Percentiles rank a stretch among this genome's conserved stretches.
Conservation (phyloP, 2,329 filamentous ascomycete species). For the Mollisiaceae sp. region DNA sequence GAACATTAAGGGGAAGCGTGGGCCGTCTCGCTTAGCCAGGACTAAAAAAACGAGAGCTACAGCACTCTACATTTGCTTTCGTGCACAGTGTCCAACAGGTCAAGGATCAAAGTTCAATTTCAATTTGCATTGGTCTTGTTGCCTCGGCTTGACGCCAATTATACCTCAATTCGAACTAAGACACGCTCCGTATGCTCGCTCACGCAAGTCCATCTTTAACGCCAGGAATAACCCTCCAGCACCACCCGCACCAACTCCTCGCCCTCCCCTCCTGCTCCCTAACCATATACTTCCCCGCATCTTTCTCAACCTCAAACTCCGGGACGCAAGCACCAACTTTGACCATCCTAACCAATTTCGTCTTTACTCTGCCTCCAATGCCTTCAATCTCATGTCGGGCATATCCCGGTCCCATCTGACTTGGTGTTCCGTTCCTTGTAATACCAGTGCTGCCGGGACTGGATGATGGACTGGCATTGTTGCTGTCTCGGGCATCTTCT, state of each 20-base stretch:
- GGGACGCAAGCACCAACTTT: constrained; percentile 83
- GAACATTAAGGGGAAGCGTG: too few species aligned
- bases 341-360: constrained; percentile 83
- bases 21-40: too few species aligned
- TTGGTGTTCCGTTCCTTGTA: constrained; percentile 27
- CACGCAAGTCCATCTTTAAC: constrained; percentile 47
- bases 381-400: constrained; percentile 88
- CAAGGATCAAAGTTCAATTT: not conserved
- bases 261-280: constrained; percentile 71
- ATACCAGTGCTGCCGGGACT: constrained; percentile 31
- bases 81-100: not conserved
- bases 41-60: too few species aligned
- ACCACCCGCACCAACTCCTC: constrained; percentile 94
- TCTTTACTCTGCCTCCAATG: constrained; percentile 86
- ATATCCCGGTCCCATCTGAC: constrained; percentile 69
- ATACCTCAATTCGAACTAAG: not conserved
- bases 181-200: constrained; percentile 13
- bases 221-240: constrained; percentile 74
- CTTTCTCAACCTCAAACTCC: constrained; percentile 81
- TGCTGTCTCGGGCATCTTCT: constrained; percentile 62
- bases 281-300: constrained; percentile 66
- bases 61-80: too few species aligned
- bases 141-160: not conserved
- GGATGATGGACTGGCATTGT: constrained; percentile 28
- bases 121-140: not conserved